These are phyloP conservation scores for Dentipellis sp. DNA, from an alignment of 768 basidiomycete species.

Conservation along the genomic window DNA sequence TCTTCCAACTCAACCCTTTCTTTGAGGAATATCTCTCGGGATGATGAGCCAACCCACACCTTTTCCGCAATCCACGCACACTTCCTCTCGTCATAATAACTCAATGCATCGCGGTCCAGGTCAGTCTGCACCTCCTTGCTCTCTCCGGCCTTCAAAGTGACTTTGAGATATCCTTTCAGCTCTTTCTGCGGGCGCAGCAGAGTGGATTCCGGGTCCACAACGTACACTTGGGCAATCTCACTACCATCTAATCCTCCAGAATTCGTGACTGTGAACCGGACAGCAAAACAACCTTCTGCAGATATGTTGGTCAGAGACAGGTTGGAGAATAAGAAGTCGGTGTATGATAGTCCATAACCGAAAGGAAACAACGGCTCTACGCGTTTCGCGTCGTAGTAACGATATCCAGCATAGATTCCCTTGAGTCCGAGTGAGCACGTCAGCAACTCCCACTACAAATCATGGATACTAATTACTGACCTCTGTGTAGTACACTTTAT, in stretches of 20 bases:
- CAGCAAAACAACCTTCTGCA: conserved; percentile 21
- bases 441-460: not conserved
- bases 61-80: conserved; percentile 32
- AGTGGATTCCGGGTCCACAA: conserved; percentile 31
- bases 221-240: conserved; percentile 42
- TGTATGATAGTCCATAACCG: conserved; percentile 56
- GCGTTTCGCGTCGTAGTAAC: conserved; percentile 36
- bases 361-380: conserved; percentile 42
- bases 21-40: conserved; percentile 30
- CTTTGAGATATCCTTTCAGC: conserved; percentile 41
- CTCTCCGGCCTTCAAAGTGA: conserved; percentile 35
- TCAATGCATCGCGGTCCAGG: conserved; percentile 38
- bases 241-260: conserved; percentile 32
- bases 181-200: conserved; percentile 37
- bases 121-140: conserved; percentile 26
- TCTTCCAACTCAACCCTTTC: conserved; percentile 25
- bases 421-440: conserved; percentile 4
- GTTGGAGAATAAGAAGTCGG: conserved; percentile 33
- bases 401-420: conserved; percentile 46
- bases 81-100: conserved; percentile 37
- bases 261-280: conserved; percentile 38
- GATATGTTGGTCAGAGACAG: not conserved
- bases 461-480: conserved; percentile 14
- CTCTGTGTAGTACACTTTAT: conserved; percentile 38
- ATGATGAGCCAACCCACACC: conserved; percentile 37